Evolutionary conservation across 257 asterid genomes (phyloP).

Genomic region (Scutellaria baicalensis): DNA sequence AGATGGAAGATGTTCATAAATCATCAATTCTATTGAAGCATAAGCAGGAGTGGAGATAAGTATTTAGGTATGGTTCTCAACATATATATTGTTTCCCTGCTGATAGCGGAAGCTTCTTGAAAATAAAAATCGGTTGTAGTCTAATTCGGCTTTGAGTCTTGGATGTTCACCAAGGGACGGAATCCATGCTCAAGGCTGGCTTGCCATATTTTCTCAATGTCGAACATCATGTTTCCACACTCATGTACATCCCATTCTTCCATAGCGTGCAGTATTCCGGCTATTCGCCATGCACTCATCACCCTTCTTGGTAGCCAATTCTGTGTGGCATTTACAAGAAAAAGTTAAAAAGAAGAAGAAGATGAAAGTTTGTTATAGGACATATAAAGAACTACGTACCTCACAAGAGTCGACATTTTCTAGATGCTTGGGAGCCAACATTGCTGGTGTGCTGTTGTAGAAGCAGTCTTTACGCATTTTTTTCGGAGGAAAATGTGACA

Average conservation of each 20-base stretch:
- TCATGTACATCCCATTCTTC: constrained; percentile 43
- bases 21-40: too few relatives aligned
- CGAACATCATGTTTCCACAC: constrained; percentile 36
- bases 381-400: constrained; percentile 28
- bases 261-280: constrained; percentile 42
- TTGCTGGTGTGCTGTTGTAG: constrained; percentile 70
- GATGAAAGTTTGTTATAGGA: neutral
- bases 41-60: neutral
- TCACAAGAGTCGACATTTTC: constrained; percentile 83
- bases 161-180: constrained; percentile 23
- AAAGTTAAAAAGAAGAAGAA: too few relatives aligned
- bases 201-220: constrained; percentile 33
- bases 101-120: neutral
- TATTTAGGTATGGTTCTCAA: neutral
- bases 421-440: constrained; percentile 66
- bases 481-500: constrained; percentile 71
- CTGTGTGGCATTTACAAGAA: constrained; percentile 13
- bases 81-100: neutral
- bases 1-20: too few relatives aligned
- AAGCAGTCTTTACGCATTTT: constrained; percentile 54
- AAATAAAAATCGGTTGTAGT: neutral
- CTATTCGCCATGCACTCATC: constrained; percentile 50
- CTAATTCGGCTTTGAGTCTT: constrained; percentile 14
- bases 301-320: constrained; percentile 54
- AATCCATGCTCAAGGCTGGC: constrained; percentile 42